A percentile compares a stretch with the other conserved stretches of the same genome.
These are phyloP conservation scores for Botrytis tulipae DNA, from an alignment of 2,329 filamentous ascomycete genomes.

Conservation along the genomic window DNA sequence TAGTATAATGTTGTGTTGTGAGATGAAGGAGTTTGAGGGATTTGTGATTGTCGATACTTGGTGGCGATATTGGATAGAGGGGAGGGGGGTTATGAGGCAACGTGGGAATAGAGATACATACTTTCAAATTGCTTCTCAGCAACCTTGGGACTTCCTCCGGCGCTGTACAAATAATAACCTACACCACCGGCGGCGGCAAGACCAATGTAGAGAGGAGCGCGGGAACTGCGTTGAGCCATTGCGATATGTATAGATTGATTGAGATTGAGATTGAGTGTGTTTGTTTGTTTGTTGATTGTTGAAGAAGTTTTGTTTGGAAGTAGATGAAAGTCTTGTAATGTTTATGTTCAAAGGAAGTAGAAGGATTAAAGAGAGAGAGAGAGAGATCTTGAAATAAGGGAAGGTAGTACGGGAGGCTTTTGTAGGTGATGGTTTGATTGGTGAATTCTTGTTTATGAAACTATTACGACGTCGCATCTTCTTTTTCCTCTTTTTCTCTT, in stretches of 20 bases:
- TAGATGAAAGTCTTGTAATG: background rate
- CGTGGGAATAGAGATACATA: slow-evolving; percentile 46
- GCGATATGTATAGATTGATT: slow-evolving; percentile 19
- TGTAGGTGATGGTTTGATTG: background rate
- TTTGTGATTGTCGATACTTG: background rate
- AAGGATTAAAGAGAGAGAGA: background rate
- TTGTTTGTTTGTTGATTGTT: background rate
- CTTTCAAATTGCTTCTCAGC: slow-evolving; percentile 87
- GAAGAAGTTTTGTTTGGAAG: background rate
- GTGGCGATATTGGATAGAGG: background rate
- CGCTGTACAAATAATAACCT: slow-evolving; percentile 88
- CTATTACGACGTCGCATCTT: background rate
- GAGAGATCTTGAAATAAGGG: background rate
- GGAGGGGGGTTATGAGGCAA: background rate
- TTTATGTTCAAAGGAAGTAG: background rate
- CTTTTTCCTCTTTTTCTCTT: background rate
- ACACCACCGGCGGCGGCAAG: slow-evolving; percentile 63
- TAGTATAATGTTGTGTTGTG: no score
- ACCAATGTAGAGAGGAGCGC: slow-evolving; percentile 50
- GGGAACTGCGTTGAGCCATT: slow-evolving; percentile 41
- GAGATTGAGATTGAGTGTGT: background rate
- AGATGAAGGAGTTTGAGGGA: background rate
- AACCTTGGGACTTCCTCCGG: slow-evolving; percentile 75
- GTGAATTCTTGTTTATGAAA: slow-evolving; percentile 1
- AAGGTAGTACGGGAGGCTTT: background rate